A percentile compares a stretch with the other conserved stretches of the same genome.
phyloP scores from a whole-genome alignment of 2,329 filamentous ascomycete species.

The Botrytis pseudocinerea region DNA sequence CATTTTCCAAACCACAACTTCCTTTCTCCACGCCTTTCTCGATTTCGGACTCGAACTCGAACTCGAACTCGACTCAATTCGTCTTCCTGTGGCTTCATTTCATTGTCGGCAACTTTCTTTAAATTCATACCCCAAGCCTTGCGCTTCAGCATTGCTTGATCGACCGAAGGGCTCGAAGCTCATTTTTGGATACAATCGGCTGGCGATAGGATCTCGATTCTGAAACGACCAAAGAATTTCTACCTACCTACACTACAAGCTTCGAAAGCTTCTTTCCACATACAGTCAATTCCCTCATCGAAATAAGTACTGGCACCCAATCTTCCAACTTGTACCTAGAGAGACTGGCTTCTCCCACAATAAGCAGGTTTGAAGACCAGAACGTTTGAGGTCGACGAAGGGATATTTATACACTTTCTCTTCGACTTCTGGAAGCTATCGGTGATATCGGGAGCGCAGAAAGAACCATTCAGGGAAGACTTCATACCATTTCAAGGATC shows the following conservation, averaged over 20 bases:
- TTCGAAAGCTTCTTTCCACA: slow-evolving; percentile 27
- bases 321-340: background rate
- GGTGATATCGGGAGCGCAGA: slow-evolving; percentile 21
- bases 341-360: slow-evolving; percentile 19
- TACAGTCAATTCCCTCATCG: background rate
- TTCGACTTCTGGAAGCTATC: slow-evolving; percentile 6
- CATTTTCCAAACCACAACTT: slow-evolving; percentile 4
- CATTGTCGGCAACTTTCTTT: slow-evolving; percentile 20
- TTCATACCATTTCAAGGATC: slow-evolving; percentile 36
- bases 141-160: slow-evolving; percentile 36
- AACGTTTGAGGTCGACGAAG: slow-evolving; percentile 10
- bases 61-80: background rate
- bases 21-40: slow-evolving; percentile 6
- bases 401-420: slow-evolving; percentile 16
- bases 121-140: slow-evolving; percentile 9
- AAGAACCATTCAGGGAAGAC: slow-evolving; percentile 22
- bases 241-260: slow-evolving; percentile 3
- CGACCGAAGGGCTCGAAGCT: slow-evolving; percentile 34
- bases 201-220: slow-evolving; percentile 25
- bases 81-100: background rate
- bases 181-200: slow-evolving; percentile 19
- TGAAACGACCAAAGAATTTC: slow-evolving; percentile 29
- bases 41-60: background rate
- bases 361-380: slow-evolving; percentile 9
- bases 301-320: slow-evolving; percentile 18